phyloP scores from a whole-genome alignment of 2,329 filamentous ascomycete genomes.

The Sporothrix phasma region DNA sequence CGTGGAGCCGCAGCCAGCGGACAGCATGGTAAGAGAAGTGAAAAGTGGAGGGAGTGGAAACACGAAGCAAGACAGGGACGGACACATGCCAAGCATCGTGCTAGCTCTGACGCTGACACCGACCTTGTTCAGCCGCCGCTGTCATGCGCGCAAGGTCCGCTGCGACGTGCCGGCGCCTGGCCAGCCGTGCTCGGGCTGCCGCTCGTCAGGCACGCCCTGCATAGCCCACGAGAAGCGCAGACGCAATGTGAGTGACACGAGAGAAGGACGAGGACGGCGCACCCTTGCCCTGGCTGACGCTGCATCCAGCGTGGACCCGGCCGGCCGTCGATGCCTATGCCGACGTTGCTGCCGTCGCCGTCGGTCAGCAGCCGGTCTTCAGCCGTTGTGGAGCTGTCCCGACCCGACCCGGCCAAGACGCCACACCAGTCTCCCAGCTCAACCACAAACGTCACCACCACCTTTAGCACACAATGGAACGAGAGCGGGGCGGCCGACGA shows the following conservation, averaged over 20 bases:
- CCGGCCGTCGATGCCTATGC: too few species aligned
- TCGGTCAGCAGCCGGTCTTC: too few species aligned
- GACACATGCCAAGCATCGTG: neutral
- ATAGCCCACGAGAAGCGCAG: slow-evolving; percentile 17
- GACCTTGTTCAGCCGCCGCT: slow-evolving; percentile 9
- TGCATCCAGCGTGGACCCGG: too few species aligned
- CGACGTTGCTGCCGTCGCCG: too few species aligned
- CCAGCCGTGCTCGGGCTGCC: slow-evolving; percentile 13
- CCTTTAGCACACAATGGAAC: neutral
- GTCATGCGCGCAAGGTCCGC: slow-evolving; percentile 15
- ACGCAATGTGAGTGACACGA: slow-evolving; percentile 10
- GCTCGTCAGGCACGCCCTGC: slow-evolving; percentile 13
- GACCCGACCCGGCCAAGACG: too few species aligned
- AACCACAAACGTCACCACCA: too few species aligned
- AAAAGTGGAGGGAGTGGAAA: neutral
- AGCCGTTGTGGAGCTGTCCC: too few species aligned
- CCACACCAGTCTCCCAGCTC: too few species aligned
- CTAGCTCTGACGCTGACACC: neutral
- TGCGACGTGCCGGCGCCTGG: slow-evolving; percentile 9
- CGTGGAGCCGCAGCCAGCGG: slow-evolving; percentile 7
- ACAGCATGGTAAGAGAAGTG: slow-evolving; percentile 1
- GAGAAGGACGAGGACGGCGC: neutral
- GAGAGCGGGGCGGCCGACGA: neutral
- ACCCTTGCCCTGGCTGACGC: too few species aligned
- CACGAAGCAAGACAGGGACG: neutral